phyloP scores from a whole-genome alignment of 1,139 yeast genomes.

The Debaryomycetaceae sp. region DNA sequence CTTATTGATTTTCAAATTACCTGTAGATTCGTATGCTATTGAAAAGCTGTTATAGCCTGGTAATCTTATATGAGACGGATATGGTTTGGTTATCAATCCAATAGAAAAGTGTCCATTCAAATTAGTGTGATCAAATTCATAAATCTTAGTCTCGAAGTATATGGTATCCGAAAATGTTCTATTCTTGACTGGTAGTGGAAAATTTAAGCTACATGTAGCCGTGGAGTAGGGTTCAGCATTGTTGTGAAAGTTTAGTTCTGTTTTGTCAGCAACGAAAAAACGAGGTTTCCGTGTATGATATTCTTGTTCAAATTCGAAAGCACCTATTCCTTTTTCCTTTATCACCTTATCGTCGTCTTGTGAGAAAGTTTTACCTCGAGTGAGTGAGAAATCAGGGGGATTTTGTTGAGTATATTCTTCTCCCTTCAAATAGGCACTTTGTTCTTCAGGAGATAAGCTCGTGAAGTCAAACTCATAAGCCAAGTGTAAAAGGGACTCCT shows the following conservation, averaged over 20 bases:
- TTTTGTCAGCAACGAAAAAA: slow-evolving; percentile 55
- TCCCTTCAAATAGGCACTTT: slow-evolving; percentile 31
- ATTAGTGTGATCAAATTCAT: slow-evolving; percentile 36
- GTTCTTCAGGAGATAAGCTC: slow-evolving; percentile 43
- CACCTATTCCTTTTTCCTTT: slow-evolving; percentile 39
- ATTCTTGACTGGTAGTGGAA: slow-evolving; percentile 59
- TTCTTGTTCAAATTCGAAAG: slow-evolving; percentile 43
- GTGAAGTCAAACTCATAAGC: slow-evolving; percentile 39
- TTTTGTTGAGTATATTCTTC: slow-evolving; percentile 30
- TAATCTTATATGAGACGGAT: slow-evolving; percentile 73
- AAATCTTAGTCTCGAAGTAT: slow-evolving; percentile 69
- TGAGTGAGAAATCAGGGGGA: slow-evolving; percentile 31
- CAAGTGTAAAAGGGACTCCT: slow-evolving; percentile 32
- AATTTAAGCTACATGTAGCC: slow-evolving; percentile 51
- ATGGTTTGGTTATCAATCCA: slow-evolving; percentile 85
- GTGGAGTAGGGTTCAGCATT: slow-evolving; percentile 43
- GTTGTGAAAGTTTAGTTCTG: slow-evolving; percentile 54
- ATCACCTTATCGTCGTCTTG: slow-evolving; percentile 29
- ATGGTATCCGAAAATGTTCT: slow-evolving; percentile 56
- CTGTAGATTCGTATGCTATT: slow-evolving; percentile 84
- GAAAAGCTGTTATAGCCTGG: slow-evolving; percentile 86
- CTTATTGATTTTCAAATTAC: slow-evolving; percentile 74
- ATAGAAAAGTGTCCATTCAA: slow-evolving; percentile 58
- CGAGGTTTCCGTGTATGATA: slow-evolving; percentile 26
- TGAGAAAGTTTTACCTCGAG: slow-evolving; percentile 33